These are phyloP conservation scores for Ophiostoma perfectum DNA, from an alignment of 2,329 filamentous ascomycete genomes.

Conservation along the genomic window DNA sequence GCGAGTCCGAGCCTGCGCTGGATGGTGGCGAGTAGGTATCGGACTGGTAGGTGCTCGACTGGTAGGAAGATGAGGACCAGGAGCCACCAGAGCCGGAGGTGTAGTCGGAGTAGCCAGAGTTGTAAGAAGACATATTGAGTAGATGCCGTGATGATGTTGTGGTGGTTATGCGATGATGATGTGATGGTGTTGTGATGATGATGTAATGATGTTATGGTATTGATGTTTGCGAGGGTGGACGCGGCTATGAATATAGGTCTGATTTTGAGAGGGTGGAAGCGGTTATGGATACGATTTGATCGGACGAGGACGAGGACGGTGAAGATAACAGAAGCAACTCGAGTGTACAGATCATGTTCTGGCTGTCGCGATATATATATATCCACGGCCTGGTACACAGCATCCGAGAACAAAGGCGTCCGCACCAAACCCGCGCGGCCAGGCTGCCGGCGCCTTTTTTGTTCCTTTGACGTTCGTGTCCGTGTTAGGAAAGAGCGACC, in stretches of 20 bases:
- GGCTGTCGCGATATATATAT: not conserved
- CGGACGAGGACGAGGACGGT: no score
- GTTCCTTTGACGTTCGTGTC: not conserved
- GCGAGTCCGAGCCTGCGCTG: not conserved
- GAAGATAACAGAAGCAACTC: no score
- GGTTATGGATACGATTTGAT: no score
- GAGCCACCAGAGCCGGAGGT: slow-evolving; percentile 1
- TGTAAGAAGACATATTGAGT: slow-evolving; percentile 11
- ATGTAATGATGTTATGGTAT: not conserved
- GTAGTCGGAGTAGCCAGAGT: not conserved
- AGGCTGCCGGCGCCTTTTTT: slow-evolving; percentile 10
- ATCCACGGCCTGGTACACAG: not conserved
- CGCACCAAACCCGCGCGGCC: not conserved
- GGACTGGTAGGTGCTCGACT: not conserved
- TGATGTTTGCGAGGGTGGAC: not conserved
- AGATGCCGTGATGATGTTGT: not conserved
- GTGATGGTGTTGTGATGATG: not conserved
- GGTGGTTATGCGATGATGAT: not conserved
- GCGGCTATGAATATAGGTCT: no score
- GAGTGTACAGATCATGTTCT: no score
- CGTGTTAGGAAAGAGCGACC: not conserved
- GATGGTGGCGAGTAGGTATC: not conserved
- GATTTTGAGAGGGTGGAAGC: no score
- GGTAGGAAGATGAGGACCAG: not conserved
- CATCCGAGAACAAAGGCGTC: not conserved